phyloP scores from a whole-genome alignment of 331 rosid genomes.

The Spiraea crenata region DNA sequence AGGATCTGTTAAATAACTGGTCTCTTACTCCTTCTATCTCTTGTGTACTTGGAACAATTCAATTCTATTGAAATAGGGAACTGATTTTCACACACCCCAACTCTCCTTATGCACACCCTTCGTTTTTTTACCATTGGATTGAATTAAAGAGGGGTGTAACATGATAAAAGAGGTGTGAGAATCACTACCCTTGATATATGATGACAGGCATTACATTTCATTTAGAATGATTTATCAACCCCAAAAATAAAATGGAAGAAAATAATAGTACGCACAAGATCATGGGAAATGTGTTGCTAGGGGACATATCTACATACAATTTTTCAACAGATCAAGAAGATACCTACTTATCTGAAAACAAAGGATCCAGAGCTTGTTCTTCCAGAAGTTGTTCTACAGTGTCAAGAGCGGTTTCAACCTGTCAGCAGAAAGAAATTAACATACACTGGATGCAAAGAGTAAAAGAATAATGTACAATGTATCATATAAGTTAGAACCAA shows the following conservation, averaged over 20 bases:
- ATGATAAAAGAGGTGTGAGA: too few species aligned
- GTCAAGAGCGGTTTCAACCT: slow-evolving; percentile 71
- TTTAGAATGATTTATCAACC: neutral
- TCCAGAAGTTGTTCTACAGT: slow-evolving; percentile 63
- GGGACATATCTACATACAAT: neutral
- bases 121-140: too few species aligned
- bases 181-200: neutral
- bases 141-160: too few species aligned
- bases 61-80: neutral
- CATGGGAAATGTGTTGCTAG: neutral
- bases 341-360: slow-evolving; percentile 52
- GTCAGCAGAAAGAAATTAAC: slow-evolving; percentile 24
- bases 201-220: neutral
- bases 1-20: neutral
- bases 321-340: slow-evolving; percentile 18
- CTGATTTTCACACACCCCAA: too few species aligned
- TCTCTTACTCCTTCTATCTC: neutral
- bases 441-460: slow-evolving; percentile 12
- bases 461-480: slow-evolving; percentile 4
- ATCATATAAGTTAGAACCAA: neutral
- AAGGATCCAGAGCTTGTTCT: slow-evolving; percentile 61
- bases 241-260: neutral
- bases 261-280: neutral
- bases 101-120: too few species aligned
- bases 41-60: neutral